These are phyloP conservation scores for Pouteria campechiana DNA, from an alignment of 179 eudicot genomes.

Conservation along the genomic window DNA sequence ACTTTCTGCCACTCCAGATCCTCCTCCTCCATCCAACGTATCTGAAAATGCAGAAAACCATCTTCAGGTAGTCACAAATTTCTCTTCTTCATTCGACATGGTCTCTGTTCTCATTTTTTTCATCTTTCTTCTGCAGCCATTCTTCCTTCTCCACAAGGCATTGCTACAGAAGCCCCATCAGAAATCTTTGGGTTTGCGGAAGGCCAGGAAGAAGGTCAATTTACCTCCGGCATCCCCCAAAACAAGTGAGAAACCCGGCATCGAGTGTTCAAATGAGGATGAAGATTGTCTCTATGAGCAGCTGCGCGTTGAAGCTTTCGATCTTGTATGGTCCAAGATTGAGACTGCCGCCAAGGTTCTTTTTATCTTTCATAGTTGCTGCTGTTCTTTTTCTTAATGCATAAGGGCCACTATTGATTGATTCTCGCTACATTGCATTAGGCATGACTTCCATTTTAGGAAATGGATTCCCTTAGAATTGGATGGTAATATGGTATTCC, in stretches of 20 bases:
- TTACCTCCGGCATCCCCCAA: slow-evolving; percentile 9
- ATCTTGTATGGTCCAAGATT: slow-evolving; percentile 48
- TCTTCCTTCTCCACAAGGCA: slow-evolving; percentile 59
- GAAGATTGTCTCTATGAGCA: slow-evolving; percentile 9
- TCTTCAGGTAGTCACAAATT: too few relatives aligned
- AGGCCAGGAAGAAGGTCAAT: slow-evolving; percentile 33
- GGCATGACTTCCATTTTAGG: too few relatives aligned
- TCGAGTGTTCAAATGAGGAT: slow-evolving; percentile 1
- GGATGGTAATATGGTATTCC: too few relatives aligned
- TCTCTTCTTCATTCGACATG: too few relatives aligned
- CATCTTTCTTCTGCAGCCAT: slow-evolving; percentile 26
- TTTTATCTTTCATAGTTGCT: background rate
- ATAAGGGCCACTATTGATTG: too few relatives aligned
- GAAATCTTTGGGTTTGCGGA: slow-evolving; percentile 13
- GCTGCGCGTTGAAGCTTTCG: slow-evolving; percentile 36
- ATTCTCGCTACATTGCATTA: too few relatives aligned
- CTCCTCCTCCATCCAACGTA: too few relatives aligned
- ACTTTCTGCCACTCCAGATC: background rate
- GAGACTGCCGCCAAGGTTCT: slow-evolving; percentile 51
- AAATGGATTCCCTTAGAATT: too few relatives aligned
- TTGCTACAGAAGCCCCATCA: background rate
- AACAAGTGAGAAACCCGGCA: slow-evolving; percentile 6
- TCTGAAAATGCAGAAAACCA: too few relatives aligned
- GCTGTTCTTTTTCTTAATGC: too few relatives aligned
- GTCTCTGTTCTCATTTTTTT: background rate